Base-by-base conservation (phyloP, 345 rosid genomes). In the Lumnitzera littorea region DNA sequence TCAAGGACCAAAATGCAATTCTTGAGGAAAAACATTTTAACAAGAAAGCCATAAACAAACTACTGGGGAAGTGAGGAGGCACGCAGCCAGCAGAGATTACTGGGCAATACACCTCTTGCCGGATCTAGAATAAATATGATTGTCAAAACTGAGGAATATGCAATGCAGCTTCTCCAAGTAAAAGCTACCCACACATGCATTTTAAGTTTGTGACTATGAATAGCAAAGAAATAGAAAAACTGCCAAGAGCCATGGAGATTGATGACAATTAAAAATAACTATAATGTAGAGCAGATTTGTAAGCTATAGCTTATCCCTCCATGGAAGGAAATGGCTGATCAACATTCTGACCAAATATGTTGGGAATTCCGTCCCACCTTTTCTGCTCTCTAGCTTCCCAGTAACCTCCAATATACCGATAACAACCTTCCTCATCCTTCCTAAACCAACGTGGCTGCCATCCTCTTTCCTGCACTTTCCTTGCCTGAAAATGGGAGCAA, bases 371-470 rank as follows among this genome's bases (percentile, higher is more conserved):
- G 56, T 74, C 77, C 99, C 99, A 95, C 6, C 74, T 68, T 66
- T 67, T 76, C 55, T 74, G 80, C 36, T 84, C 96, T 73, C 91
- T 81, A 55, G 91, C 78, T 81, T 95, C 92, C 99, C 99, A 95
- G 63, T 95, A 95, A 12, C 91, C 92, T n/a, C 96, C 96, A 0
- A 57, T 50, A 46, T 91, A 95, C 3, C 72, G 84, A 65, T 95
- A 95, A 70, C 91, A 86, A 17, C 96, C 92, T 58, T 91, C 97
- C 64, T 86, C 94, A 15, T 85, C 97, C 60, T 84, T 88, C 13
- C 47, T 63, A 56, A 91, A 95, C 99, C 99, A 95, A 63, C 94
- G 81, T 13, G 97, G 97, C 66, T 78, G 95, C 99, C 99, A 95
- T 23, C 99, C 99, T 61, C 89, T 87, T 73, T 95, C 99, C 84